Evolutionary conservation across 805 yeast species (phyloP).

Genomic region (Yarrowia sp.): DNA sequence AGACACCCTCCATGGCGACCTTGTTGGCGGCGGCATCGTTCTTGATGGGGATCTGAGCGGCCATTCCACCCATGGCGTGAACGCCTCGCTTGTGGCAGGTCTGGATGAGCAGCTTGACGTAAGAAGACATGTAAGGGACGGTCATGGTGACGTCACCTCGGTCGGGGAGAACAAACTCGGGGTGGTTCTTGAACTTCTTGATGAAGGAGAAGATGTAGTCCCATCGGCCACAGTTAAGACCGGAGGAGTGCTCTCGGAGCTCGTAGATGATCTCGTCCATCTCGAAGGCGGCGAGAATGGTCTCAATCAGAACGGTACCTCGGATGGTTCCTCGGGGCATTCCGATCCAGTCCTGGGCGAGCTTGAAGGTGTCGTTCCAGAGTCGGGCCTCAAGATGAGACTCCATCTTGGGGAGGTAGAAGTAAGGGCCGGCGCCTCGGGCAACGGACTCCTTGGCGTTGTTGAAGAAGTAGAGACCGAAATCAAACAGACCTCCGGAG

Average conservation of each 20-base stretch:
- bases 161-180: constrained; percentile 64
- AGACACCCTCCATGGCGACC: constrained; percentile 65
- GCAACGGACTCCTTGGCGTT: constrained; percentile 58
- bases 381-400: constrained; percentile 72
- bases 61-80: constrained; percentile 79
- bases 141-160: constrained; percentile 67
- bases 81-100: constrained; percentile 71
- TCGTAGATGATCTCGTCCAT: constrained; percentile 77
- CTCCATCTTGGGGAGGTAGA: constrained; percentile 74
- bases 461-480: constrained; percentile 68
- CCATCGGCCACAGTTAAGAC: constrained; percentile 77
- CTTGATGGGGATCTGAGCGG: constrained; percentile 74
- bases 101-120: constrained; percentile 62
- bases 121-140: constrained; percentile 67
- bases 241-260: constrained; percentile 67
- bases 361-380: constrained; percentile 70
- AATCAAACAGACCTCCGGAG: constrained; percentile 65
- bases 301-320: constrained; percentile 69
- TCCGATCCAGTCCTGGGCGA: constrained; percentile 61
- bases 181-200: constrained; percentile 61
- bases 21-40: constrained; percentile 58
- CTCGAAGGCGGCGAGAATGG: constrained; percentile 70
- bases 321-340: constrained; percentile 68
- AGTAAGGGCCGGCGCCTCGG: constrained; percentile 67
- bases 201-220: constrained; percentile 71